These are phyloP conservation scores for Penicillium desertorum DNA, from an alignment of 495 filamentous ascomycete genomes.

Conservation along the genomic window DNA sequence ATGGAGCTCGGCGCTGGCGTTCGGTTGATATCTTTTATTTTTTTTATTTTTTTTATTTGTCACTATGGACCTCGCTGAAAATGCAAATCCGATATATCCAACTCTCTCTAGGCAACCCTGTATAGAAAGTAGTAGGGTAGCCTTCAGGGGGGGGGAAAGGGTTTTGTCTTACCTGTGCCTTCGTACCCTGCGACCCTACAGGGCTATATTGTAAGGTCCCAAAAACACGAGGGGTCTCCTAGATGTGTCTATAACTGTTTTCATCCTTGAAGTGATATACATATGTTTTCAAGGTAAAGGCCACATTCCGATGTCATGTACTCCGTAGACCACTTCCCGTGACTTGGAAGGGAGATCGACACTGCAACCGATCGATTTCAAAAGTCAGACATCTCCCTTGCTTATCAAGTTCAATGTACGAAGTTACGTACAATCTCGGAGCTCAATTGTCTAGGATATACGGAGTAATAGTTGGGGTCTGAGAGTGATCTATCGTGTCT, in stretches of 20 bases:
- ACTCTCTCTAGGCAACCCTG: not conserved
- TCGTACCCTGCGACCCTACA: not conserved
- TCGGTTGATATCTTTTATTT: not conserved
- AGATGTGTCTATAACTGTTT: not conserved
- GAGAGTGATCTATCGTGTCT: no score
- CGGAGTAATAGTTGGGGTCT: not conserved
- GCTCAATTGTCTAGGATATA: not conserved
- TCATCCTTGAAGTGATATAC: not conserved
- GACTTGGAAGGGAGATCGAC: conserved; percentile 21
- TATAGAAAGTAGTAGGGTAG: not conserved
- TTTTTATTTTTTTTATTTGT: not conserved
- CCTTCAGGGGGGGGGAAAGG: not conserved
- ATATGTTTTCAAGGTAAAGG: conserved; percentile 10
- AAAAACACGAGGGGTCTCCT: not conserved
- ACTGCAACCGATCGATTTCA: conserved; percentile 18
- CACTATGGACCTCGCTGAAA: not conserved
- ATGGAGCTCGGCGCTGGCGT: conserved; percentile 8
- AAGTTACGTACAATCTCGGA: not conserved
- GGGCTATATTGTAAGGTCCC: not conserved
- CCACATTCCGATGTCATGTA: conserved; percentile 15
- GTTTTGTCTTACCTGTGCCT: conserved; percentile 10
- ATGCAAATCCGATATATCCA: not conserved
- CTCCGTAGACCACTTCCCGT: conserved; percentile 5
- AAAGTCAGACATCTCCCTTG: conserved; percentile 17
- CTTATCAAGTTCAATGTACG: conserved; percentile 7